Conservation (phyloP, 805 yeast genomes). For the Metschnikowia amazonensis region DNA sequence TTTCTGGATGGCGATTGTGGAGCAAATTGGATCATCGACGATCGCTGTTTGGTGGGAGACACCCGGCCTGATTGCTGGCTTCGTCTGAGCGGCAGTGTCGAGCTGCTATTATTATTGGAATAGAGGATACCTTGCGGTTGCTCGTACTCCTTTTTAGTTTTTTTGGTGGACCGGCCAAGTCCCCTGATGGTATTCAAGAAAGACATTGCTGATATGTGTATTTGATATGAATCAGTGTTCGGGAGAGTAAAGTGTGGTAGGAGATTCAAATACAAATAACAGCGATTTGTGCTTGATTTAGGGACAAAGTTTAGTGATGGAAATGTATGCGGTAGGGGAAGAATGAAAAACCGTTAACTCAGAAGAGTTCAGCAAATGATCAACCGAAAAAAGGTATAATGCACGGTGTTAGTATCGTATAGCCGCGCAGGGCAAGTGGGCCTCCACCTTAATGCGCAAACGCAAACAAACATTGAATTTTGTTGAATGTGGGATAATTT, state of each 20-base stretch:
- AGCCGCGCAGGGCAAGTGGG: background rate
- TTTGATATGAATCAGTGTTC: background rate
- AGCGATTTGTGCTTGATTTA: background rate
- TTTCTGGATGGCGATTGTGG: conserved; percentile 23
- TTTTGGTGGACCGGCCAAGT: conserved; percentile 43
- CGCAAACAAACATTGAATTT: background rate
- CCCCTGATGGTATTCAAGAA: conserved; percentile 47
- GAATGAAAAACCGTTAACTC: background rate
- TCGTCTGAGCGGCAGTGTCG: conserved; percentile 36
- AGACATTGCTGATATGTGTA: conserved; percentile 31
- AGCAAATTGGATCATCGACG: conserved; percentile 22
- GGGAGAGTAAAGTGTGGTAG: background rate
- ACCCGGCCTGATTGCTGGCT: conserved; percentile 38
- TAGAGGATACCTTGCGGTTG: conserved; percentile 29
- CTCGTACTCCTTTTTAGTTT: conserved; percentile 34
- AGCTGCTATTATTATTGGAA: conserved; percentile 24
- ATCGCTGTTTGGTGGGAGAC: conserved; percentile 34
- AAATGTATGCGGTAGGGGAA: background rate
- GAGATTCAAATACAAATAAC: background rate
- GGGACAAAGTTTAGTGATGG: background rate
- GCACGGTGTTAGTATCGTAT: conserved; percentile 1
- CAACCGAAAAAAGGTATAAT: conserved; percentile 2
- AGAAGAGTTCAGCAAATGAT: conserved; percentile 2
- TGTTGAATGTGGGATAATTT: background rate
- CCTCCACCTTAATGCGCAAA: background rate